Percentiles rank a stretch among this genome's conserved stretches.
These are phyloP conservation scores for Yamadazyma triangularis DNA, from an alignment of 1,139 yeast species.

Conservation along the genomic window DNA sequence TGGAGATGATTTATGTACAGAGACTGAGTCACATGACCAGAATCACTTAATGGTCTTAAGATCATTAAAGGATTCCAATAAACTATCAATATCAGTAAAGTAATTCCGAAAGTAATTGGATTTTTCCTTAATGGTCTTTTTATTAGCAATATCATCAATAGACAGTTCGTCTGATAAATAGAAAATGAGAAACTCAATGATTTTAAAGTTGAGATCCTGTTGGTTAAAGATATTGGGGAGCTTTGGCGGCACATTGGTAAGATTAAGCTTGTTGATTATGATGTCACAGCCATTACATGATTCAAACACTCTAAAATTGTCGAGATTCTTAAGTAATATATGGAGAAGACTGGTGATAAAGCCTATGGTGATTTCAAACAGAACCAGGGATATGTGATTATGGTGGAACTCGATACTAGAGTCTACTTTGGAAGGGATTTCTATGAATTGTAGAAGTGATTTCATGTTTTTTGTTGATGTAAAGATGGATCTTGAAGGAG, in stretches of 20 bases:
- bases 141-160: constrained; percentile 14
- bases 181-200: constrained; percentile 68
- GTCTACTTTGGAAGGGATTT: constrained; percentile 2
- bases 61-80: constrained; percentile 36
- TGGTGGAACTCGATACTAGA: too few species aligned
- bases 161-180: constrained; percentile 65
- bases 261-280: constrained; percentile 39
- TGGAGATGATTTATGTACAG: too few species aligned
- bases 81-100: constrained; percentile 39
- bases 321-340: constrained; percentile 53
- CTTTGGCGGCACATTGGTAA: constrained; percentile 10
- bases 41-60: constrained; percentile 16
- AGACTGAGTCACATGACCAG: too few species aligned
- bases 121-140: constrained; percentile 46
- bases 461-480: constrained; percentile 26
- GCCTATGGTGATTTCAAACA: constrained; percentile 31
- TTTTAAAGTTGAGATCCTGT: constrained; percentile 52
- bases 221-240: constrained; percentile 12
- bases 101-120: constrained; percentile 46
- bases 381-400: too few species aligned
- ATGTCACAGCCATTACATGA: constrained; percentile 51
- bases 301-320: constrained; percentile 60
- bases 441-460: constrained; percentile 23
- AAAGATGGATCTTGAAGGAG: constrained; percentile 49
- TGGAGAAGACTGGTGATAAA: constrained; percentile 58